Evolutionary conservation across 2,329 filamentous ascomycete genomes (phyloP).

Genomic region (Epichloe scottii): DNA sequence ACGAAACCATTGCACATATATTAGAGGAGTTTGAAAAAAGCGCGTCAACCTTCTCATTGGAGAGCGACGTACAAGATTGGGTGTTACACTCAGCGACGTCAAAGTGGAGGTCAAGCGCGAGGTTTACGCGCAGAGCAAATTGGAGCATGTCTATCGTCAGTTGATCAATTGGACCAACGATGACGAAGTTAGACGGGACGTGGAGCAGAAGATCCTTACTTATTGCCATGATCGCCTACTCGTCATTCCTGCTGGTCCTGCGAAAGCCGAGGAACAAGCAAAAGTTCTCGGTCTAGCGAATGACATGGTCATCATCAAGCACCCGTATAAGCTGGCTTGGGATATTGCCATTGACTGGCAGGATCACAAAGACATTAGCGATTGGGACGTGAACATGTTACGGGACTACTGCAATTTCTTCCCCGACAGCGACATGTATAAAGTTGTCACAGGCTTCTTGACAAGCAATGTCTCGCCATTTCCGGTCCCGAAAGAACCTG

Average conservation of each 20-base stretch:
- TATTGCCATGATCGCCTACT: constrained; percentile 68
- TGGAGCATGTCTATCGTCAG: constrained; percentile 71
- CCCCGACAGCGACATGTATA: constrained; percentile 68
- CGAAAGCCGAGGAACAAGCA: constrained; percentile 58
- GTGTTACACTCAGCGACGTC: constrained; percentile 71
- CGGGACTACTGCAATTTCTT: constrained; percentile 75
- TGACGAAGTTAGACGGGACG: constrained; percentile 69
- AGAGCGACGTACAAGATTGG: constrained; percentile 75
- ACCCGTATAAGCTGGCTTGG: constrained; percentile 84
- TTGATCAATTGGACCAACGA: constrained; percentile 85
- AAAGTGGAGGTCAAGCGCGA: constrained; percentile 80
- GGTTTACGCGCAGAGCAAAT: constrained; percentile 58
- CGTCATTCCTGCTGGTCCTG: constrained; percentile 47
- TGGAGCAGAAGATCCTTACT: constrained; percentile 81
- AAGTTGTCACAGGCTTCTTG: constrained; percentile 71
- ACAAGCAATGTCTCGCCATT: constrained; percentile 78
- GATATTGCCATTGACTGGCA: constrained; percentile 82
- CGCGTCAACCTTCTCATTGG: constrained; percentile 83
- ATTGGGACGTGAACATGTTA: constrained; percentile 68
- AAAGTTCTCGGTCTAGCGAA: constrained; percentile 66
- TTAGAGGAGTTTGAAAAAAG: constrained; percentile 79
- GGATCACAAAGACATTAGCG: constrained; percentile 59
- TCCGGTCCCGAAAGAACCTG: constrained; percentile 27
- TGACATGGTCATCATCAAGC: constrained; percentile 94
- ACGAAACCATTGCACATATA: constrained; percentile 70